Base-by-base conservation (phyloP, 2,329 filamentous ascomycete genomes). In the Arthrinium phaeospermum region DNA sequence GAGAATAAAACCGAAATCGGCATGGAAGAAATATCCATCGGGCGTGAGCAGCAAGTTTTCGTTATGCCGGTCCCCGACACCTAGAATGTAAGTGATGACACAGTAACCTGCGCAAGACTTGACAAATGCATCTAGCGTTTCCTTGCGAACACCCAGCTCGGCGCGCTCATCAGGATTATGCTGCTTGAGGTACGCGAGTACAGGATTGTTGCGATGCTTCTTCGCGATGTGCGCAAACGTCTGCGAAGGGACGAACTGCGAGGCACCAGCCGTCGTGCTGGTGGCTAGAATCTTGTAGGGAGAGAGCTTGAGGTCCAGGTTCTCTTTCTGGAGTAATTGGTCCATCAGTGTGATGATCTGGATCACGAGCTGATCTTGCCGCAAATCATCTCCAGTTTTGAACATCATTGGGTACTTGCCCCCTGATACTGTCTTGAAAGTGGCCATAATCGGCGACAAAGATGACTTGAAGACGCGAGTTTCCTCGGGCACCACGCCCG, bases 331-430 rank as follows among this genome's bases (percentile, higher is more conserved):
- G 5, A 99, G 88, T 1, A 99, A 90, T 72, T 96, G 94, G 78
- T 99, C 96, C 96, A 99, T 99, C 22, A 99, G 88, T 0, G 94
- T 97, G 81, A 99, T 98, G 79, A 98, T 98, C 79, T 91, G 96
- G 71, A 99, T 97, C 47, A 99, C 96, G 2, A 99, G 90, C 80
- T 99, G 96, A 79, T 99, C 96, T 82, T 99, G 96, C 19, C 96
- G 93, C 70, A 99, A 87, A 80, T 99, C 96, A 80, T 99, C 96
- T 47, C 96, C 96, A 0, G 95, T 95, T 82, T 99, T 99, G 89
- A 99, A 99, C 70, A 98, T 93, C 75, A 99, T 93, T 13, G 96
- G 93, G 80, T 98, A 99, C 73, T 92, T 93, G 51, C 88, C 89
- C 10, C 93, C 94, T 2, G 89, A 89, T 0, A 90, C 88, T 0